A percentile compares a stretch with the other conserved stretches of the same genome.
phyloP scores from a whole-genome alignment of 306 rosid species.

The Vicia sativa region DNA sequence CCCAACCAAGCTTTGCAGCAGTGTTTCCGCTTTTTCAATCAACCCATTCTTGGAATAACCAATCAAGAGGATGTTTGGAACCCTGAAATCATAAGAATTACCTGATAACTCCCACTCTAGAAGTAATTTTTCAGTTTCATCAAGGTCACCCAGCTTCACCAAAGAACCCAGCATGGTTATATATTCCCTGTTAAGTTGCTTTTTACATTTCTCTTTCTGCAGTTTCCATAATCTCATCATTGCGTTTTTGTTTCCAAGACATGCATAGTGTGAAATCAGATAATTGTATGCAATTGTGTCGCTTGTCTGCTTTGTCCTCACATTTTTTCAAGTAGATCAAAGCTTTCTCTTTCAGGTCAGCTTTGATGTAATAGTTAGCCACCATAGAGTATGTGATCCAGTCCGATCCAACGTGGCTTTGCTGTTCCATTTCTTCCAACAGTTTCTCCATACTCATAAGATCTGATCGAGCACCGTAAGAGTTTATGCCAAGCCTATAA shows the following conservation, averaged over 20 bases:
- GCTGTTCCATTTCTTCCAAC: conserved; percentile 60
- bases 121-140: conserved; percentile 53
- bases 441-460: conserved; percentile 58
- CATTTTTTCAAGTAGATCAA: conserved; percentile 53
- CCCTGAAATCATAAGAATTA: conserved; percentile 38
- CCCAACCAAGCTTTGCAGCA: conserved; percentile 34
- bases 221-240: conserved; percentile 69
- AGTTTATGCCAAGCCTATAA: conserved; percentile 63
- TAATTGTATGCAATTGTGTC: conserved; percentile 55
- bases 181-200: conserved; percentile 67
- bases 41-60: conserved; percentile 9
- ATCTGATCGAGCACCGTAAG: conserved; percentile 60
- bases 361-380: conserved; percentile 61
- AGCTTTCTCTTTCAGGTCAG: conserved; percentile 59
- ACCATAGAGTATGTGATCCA: conserved; percentile 65
- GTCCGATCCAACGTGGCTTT: conserved; percentile 43
- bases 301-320: conserved; percentile 51
- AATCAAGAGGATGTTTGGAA: conserved; percentile 11
- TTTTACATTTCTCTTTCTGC: conserved; percentile 56
- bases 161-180: conserved; percentile 63
- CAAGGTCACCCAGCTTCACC: conserved; percentile 65
- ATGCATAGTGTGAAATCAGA: conserved; percentile 60
- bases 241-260: conserved; percentile 50
- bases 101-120: conserved; percentile 68
- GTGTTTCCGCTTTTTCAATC: conserved; percentile 19